Conservation (phyloP, 2,329 filamentous ascomycete genomes). For the Talaromyces sp. region DNA sequence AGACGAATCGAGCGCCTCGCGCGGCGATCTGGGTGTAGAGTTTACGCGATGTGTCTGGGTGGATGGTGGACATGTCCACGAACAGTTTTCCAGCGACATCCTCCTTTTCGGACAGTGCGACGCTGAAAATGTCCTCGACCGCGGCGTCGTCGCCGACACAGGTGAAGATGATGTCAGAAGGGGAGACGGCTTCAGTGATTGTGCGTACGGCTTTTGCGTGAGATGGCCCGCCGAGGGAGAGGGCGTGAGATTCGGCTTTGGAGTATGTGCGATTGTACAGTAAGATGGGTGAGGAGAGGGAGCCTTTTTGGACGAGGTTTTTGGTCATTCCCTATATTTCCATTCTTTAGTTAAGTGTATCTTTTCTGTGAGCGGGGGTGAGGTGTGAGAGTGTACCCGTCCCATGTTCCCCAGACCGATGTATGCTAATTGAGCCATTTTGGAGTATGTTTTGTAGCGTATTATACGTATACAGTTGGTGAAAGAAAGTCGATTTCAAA, state of each 20-base stretch:
- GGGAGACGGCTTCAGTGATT: constrained; percentile 63
- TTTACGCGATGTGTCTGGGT: constrained; percentile 72
- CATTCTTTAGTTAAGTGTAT: background rate
- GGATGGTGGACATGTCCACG: constrained; percentile 83
- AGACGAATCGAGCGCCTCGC: constrained; percentile 70
- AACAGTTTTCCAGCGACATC: constrained; percentile 68
- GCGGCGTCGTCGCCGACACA: constrained; percentile 77
- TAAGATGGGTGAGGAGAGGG: constrained; percentile 67
- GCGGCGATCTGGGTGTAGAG: constrained; percentile 57
- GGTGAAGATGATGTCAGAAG: constrained; percentile 74
- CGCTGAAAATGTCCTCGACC: constrained; percentile 60
- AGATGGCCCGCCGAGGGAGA: constrained; percentile 48
- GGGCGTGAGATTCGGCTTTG: constrained; percentile 62
- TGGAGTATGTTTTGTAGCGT: background rate
- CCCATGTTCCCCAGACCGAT: constrained; percentile 29
- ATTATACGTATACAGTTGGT: background rate
- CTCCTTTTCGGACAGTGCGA: constrained; percentile 48
- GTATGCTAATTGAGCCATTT: constrained; percentile 22
- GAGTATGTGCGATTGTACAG: constrained; percentile 75
- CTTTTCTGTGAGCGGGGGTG: background rate
- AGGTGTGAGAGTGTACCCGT: constrained; percentile 20
- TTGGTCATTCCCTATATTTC: constrained; percentile 69
- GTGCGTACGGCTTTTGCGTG: constrained; percentile 63
- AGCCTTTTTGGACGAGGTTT: constrained; percentile 76
- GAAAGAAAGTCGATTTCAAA: background rate